phyloP scores from a whole-genome alignment of 2,329 filamentous ascomycete species.

The Sporothrix pallida region DNA sequence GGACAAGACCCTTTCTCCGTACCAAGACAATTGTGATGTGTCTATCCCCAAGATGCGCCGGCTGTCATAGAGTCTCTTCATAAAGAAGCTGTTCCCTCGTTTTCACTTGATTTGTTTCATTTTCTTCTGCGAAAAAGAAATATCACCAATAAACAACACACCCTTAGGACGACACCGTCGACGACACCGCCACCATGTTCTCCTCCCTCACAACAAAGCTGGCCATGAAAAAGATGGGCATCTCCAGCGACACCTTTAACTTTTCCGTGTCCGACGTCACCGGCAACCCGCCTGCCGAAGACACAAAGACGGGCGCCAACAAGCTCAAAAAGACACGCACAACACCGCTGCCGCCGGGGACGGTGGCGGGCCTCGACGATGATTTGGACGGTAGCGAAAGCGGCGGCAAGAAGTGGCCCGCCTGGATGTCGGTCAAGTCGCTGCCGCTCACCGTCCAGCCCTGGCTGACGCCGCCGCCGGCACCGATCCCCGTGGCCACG shows the following conservation, averaged over 20 bases:
- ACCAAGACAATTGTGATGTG: not conserved
- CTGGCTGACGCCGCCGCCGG: constrained; percentile 59
- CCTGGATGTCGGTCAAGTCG: constrained; percentile 58
- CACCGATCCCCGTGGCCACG: constrained; percentile 53
- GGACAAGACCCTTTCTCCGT: not conserved
- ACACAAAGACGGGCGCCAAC: constrained; percentile 30
- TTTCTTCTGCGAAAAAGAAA: not conserved
- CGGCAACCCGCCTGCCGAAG: constrained; percentile 36
- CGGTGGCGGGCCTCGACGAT: constrained; percentile 43
- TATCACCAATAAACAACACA: not conserved
- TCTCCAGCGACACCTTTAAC: constrained; percentile 58
- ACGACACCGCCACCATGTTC: constrained; percentile 53
- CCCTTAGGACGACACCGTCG: not conserved
- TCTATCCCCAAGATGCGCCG: not conserved
- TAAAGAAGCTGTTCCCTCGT: not conserved
- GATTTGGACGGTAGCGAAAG: constrained; percentile 40
- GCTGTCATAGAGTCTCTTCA: not conserved
- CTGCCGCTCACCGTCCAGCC: constrained; percentile 60
- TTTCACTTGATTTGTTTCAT: not conserved
- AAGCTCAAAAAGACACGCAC: constrained; percentile 43
- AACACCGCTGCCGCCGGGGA: constrained; percentile 38
- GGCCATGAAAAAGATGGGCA: constrained; percentile 62
- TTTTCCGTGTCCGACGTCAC: constrained; percentile 47
- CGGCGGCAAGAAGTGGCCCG: constrained; percentile 45
- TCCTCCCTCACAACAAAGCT: constrained; percentile 62